Evolutionary conservation across 371 early-diverging fungal genomes (phyloP).

Genomic region (Mortierella sp.): DNA sequence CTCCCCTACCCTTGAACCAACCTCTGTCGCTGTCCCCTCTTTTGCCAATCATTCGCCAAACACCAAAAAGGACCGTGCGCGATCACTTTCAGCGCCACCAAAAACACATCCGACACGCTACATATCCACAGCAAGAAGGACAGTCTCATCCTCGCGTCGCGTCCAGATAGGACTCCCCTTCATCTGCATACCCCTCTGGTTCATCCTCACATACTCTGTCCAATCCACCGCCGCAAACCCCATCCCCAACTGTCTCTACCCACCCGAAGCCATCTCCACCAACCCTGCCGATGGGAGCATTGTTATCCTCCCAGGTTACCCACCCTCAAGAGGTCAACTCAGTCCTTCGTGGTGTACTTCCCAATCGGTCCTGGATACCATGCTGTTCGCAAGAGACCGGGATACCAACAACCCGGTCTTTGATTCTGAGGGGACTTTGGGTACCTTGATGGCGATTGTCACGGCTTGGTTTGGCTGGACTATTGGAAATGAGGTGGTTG

Average conservation of each 20-base stretch:
- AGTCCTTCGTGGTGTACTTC: slow-evolving; percentile 57
- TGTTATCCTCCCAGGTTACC: slow-evolving; percentile 8
- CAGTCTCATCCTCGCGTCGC: neutral
- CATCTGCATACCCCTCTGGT: slow-evolving; percentile 48
- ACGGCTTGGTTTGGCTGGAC: slow-evolving; percentile 60
- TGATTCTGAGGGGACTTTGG: slow-evolving; percentile 62
- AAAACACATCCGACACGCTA: neutral
- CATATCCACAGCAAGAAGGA: neutral
- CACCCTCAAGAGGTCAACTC: slow-evolving; percentile 22
- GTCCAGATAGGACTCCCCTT: slow-evolving; percentile 16
- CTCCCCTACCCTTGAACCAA: neutral
- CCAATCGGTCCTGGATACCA: slow-evolving; percentile 57
- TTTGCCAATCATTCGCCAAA: neutral
- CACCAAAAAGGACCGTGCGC: neutral
- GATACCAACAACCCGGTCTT: slow-evolving; percentile 48
- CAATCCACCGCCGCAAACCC: slow-evolving; percentile 26
- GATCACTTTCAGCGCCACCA: neutral
- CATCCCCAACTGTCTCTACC: slow-evolving; percentile 13
- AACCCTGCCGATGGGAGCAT: neutral
- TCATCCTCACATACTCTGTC: slow-evolving; percentile 44
- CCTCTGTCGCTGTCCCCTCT: neutral
- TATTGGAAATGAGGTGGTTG: slow-evolving; percentile 44
- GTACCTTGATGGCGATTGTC: slow-evolving; percentile 56
- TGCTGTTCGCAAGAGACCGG: slow-evolving; percentile 46
- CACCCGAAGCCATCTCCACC: neutral